These are phyloP conservation scores for Suillus hirtellus DNA, from an alignment of 768 basidiomycete species.

Conservation along the genomic window DNA sequence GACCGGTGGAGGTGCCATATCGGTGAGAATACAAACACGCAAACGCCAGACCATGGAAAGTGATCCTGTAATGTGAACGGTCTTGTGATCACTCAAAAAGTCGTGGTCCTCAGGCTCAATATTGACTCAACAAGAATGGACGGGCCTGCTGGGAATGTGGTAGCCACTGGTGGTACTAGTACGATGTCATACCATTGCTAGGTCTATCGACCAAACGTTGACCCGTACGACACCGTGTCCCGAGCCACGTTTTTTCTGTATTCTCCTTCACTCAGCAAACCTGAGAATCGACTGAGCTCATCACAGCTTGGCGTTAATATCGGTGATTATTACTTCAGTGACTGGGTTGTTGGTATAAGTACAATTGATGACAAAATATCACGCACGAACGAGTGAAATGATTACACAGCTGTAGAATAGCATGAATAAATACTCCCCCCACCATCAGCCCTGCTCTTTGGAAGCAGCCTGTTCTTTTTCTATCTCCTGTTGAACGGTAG, in stretches of 20 bases:
- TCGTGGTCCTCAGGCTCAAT: neutral
- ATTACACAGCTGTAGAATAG: slow-evolving; percentile 1
- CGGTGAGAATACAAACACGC: neutral
- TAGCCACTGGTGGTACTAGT: neutral
- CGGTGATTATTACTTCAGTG: neutral
- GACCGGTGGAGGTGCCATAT: neutral
- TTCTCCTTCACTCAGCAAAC: slow-evolving; percentile 22
- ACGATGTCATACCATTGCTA: neutral
- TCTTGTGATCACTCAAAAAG: neutral
- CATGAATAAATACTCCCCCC: neutral
- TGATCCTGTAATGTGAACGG: no score
- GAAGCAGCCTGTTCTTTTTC: slow-evolving; percentile 28
- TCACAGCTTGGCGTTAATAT: neutral
- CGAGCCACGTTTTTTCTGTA: neutral
- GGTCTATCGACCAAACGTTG: neutral
- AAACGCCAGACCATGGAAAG: neutral
- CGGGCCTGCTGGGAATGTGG: neutral
- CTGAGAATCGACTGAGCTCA: neutral
- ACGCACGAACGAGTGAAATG: slow-evolving; percentile 1
- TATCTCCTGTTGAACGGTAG: slow-evolving; percentile 25
- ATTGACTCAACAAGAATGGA: neutral
- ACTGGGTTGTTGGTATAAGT: slow-evolving; percentile 5
- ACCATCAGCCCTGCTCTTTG: neutral
- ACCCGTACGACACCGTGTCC: neutral
- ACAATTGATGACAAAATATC: neutral